Base-by-base conservation (phyloP, 768 basidiomycete species). In the Termitomyces sp. region DNA sequence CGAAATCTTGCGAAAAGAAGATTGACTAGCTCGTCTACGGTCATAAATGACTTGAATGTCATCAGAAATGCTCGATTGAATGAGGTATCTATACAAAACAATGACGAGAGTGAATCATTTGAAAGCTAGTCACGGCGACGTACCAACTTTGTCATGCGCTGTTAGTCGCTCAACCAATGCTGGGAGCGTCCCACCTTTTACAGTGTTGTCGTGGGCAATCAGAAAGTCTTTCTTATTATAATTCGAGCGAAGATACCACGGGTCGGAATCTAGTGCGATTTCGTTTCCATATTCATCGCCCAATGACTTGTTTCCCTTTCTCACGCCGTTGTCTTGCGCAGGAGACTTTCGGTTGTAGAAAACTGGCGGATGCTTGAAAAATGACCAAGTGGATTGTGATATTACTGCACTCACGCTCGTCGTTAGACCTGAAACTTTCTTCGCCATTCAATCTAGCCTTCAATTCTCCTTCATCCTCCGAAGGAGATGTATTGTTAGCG, bases 1-100 rank as follows among this genome's bases (percentile, higher is more conserved):
- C 80, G 79, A 75, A 94, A 98, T 20, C 96, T 86, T 49, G 82
- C 79, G 7, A 90, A 81, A 23, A 98, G 85, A 14, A 89, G 78
- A 59, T 93, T 86, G 57, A 96, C 87, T 10, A 98, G 75, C 50
- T 93, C 87, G 56, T 91, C 83, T 44, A 91, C 76, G 7, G 86
- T 87, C 16, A 92, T 92, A 72, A 98, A 98, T 1, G 93, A 95
- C 68, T 95, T 93, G 79, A 93, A 97, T 1, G 96, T 97, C 84
- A 97, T 88, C 63, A 98, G 74, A 81, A 98, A 98, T 1, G 95
- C 88, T 69, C 88, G 87, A 70, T 82, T 90, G 74, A 89, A 96
- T 8, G 83, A 82, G 1, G 87, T 81, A 71, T 97, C 65, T 59
- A 54, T 57, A 23, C 12, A 14, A 36, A 49, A 52, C 60, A 23